These are phyloP conservation scores for Clonostachys solani DNA, from an alignment of 2,329 filamentous ascomycete species.

Conservation along the genomic window DNA sequence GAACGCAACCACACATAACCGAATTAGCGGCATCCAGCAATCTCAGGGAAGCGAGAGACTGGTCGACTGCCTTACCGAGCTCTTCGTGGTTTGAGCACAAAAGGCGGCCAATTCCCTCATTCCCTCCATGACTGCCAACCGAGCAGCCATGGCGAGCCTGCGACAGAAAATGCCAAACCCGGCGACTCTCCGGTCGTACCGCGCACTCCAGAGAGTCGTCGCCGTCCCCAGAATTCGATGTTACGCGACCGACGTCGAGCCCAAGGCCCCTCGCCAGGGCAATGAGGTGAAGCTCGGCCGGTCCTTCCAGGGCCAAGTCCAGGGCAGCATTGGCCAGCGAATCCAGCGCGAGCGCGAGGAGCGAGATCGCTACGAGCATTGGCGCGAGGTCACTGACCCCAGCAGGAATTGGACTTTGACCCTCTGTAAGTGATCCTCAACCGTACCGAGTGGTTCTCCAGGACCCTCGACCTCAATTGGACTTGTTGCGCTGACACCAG, in stretches of 20 bases:
- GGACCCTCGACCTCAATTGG: neutral
- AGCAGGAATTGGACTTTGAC: conserved; percentile 46
- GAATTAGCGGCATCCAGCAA: no score
- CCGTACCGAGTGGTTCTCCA: neutral
- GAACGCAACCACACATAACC: no score
- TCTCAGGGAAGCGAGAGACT: neutral
- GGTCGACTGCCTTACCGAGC: neutral
- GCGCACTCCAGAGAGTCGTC: conserved; percentile 7
- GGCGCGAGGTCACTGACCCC: conserved; percentile 31
- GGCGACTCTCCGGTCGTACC: conserved; percentile 21
- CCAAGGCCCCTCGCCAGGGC: conserved; percentile 19
- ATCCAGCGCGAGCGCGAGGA: conserved; percentile 51
- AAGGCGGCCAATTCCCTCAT: no score
- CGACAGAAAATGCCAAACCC: conserved; percentile 21
- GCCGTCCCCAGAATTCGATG: conserved; percentile 11
- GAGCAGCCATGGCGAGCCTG: conserved; percentile 21
- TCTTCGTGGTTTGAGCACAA: no score
- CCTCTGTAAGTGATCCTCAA: conserved; percentile 38
- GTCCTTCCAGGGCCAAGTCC: conserved; percentile 55
- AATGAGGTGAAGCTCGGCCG: conserved; percentile 31
- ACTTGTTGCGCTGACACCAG: conserved; percentile 1
- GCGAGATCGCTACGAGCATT: conserved; percentile 42
- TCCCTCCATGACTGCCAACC: no score
- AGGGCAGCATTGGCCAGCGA: conserved; percentile 52
- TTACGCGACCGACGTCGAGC: conserved; percentile 29